Evolutionary conservation across 257 asterid species (phyloP).

Genomic region (Gynochthodes officinalis): DNA sequence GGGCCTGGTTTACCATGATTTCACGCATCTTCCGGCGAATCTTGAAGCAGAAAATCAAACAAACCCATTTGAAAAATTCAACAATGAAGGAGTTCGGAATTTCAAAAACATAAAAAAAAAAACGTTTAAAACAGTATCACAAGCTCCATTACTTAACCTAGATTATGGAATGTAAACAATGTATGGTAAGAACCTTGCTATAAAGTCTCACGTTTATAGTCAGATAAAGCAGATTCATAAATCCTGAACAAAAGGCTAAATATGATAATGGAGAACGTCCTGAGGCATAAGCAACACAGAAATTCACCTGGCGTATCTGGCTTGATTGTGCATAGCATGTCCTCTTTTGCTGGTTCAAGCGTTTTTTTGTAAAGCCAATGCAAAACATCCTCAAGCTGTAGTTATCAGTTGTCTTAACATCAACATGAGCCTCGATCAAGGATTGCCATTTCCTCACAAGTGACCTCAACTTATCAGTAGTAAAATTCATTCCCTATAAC

Average conservation of each 20-base stretch:
- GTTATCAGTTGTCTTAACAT: conserved; percentile 76
- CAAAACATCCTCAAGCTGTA: conserved; percentile 70
- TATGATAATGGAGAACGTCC: too few relatives aligned
- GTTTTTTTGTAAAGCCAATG: conserved; percentile 87
- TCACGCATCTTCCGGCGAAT: conserved; percentile 87
- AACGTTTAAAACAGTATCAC: too few relatives aligned
- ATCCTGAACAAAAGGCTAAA: not conserved
- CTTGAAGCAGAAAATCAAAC: conserved; percentile 24
- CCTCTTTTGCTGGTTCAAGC: conserved; percentile 76
- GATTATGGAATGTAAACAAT: not conserved
- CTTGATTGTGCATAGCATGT: conserved; percentile 88
- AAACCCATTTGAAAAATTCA: not conserved
- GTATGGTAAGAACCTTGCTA: not conserved
- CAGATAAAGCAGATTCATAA: not conserved
- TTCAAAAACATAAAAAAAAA: not conserved
- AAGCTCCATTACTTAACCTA: not conserved
- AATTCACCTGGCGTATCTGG: conserved; percentile 69
- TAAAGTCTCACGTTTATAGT: too few relatives aligned
- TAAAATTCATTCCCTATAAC: conserved; percentile 72
- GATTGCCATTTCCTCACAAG: conserved; percentile 77
- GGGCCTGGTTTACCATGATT: conserved; percentile 72
- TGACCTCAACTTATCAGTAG: conserved; percentile 76
- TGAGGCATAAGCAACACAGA: not conserved
- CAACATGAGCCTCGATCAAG: conserved; percentile 79
- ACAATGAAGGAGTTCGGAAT: not conserved